Conservation (phyloP, 176 grass and related monocot species). For the Phoenix roebelenii region DNA sequence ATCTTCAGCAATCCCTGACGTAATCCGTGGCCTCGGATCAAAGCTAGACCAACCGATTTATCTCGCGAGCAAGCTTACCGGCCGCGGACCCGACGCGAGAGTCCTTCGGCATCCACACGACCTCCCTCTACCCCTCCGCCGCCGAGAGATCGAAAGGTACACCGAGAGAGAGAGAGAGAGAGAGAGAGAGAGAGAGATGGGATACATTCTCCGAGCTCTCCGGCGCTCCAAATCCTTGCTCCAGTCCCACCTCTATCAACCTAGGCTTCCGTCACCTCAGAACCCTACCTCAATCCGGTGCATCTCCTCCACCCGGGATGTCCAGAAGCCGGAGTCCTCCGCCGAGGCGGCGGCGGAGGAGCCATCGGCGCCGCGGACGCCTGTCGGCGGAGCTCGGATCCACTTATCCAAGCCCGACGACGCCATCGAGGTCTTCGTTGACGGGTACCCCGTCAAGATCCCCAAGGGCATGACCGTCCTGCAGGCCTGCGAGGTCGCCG, state of each 20-base stretch:
- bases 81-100: too few species aligned
- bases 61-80: too few species aligned
- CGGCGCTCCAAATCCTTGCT: slow-evolving; percentile 45
- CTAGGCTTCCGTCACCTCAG: slow-evolving; percentile 3
- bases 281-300: slow-evolving; percentile 35
- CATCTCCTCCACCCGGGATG: slow-evolving; percentile 56
- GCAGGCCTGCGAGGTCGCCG: slow-evolving; percentile 95
- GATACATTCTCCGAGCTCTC: slow-evolving; percentile 60
- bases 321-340: slow-evolving; percentile 47
- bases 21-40: too few species aligned
- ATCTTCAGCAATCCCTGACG: too few species aligned
- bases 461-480: slow-evolving; percentile 95
- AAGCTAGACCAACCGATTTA: too few species aligned
- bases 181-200: slow-evolving; percentile 38
- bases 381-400: slow-evolving; percentile 65
- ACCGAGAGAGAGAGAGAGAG: too few species aligned
- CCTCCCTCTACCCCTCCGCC: too few species aligned
- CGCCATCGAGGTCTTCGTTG: slow-evolving; percentile 89
- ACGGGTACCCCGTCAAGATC: slow-evolving; percentile 85
- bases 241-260: slow-evolving; percentile 17
- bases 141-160: too few species aligned
- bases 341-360: slow-evolving; percentile 28
- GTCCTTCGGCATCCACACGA: too few species aligned
- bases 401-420: slow-evolving; percentile 69
- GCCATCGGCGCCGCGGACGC: slow-evolving; percentile 27